Evolutionary conservation across 1,284 basidiomycete genomes (phyloP).

Genomic region (Moesziomyces parantarcticus): DNA sequence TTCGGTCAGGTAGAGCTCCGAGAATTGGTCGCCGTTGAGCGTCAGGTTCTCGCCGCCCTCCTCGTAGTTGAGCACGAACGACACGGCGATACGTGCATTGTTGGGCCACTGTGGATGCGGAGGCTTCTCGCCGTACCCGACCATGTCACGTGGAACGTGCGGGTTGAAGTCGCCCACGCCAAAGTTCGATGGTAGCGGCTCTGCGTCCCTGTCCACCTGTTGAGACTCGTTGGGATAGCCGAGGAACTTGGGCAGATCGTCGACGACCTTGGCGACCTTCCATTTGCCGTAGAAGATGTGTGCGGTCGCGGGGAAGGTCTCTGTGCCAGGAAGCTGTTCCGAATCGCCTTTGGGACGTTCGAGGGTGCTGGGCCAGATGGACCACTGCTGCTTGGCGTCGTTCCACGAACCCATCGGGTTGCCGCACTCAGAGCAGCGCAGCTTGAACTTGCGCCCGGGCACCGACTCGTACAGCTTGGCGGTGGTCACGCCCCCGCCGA

Average conservation of each 20-base stretch:
- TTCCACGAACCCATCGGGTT: constrained; percentile 61
- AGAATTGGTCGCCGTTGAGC: constrained; percentile 63
- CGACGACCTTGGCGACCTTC: constrained; percentile 26
- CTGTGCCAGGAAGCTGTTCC: constrained; percentile 10
- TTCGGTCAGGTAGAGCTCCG: constrained; percentile 66
- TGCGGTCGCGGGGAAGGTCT: constrained; percentile 23
- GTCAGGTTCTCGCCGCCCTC: constrained; percentile 68
- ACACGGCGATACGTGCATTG: constrained; percentile 67
- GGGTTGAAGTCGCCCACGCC: constrained; percentile 26
- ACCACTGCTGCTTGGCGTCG: constrained; percentile 53
- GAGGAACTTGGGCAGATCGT: constrained; percentile 37
- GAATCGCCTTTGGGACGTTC: constrained; percentile 37
- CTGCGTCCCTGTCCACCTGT: constrained; percentile 30
- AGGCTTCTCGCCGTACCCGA: constrained; percentile 67
- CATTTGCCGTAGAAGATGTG: constrained; percentile 48
- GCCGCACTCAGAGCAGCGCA: constrained; percentile 58
- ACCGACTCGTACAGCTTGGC: constrained; percentile 47
- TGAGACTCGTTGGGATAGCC: constrained; percentile 40
- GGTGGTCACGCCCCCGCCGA: constrained; percentile 18
- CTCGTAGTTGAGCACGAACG: constrained; percentile 69
- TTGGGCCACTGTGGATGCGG: constrained; percentile 69
- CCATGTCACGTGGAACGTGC: constrained; percentile 56
- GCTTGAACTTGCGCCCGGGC: constrained; percentile 55
- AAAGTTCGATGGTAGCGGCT: constrained; percentile 29
- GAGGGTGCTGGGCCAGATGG: constrained; percentile 54